Evolutionary conservation across 257 asterid genomes (phyloP).

Genomic region (Craterostigma plantagineum): DNA sequence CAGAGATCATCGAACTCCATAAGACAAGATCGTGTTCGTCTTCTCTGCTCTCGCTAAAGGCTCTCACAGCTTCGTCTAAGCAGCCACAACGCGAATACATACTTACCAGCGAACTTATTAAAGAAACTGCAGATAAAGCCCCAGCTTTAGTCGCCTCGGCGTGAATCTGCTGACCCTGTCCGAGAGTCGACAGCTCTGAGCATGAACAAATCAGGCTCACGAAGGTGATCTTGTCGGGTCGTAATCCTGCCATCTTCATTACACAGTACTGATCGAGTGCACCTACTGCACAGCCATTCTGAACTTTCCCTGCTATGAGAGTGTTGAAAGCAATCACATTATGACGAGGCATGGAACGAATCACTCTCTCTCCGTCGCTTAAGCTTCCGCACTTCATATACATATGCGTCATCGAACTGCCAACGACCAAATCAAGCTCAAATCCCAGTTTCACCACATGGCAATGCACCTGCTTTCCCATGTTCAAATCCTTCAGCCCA

Average conservation of each 20-base stretch:
- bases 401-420: conserved; percentile 67
- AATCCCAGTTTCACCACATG: conserved; percentile 34
- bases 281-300: conserved; percentile 45
- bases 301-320: conserved; percentile 67
- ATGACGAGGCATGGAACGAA: conserved; percentile 34
- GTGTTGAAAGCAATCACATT: conserved; percentile 50
- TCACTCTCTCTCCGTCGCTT: conserved; percentile 48
- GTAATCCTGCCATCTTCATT: conserved; percentile 40
- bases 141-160: conserved; percentile 64
- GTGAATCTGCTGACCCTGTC: conserved; percentile 87
- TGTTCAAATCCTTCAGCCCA: conserved; percentile 53
- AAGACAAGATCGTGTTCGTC: conserved; percentile 39
- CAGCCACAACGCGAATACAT: conserved; percentile 89
- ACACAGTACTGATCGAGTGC: conserved; percentile 43
- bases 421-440: conserved; percentile 40
- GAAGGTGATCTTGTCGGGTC: conserved; percentile 67
- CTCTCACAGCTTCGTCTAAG: conserved; percentile 51
- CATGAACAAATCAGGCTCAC: conserved; percentile 66
- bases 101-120: conserved; percentile 57
- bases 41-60: conserved; percentile 32
- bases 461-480: conserved; percentile 57
- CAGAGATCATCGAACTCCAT: conserved; percentile 78
- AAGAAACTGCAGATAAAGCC: conserved; percentile 30
- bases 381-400: conserved; percentile 61
- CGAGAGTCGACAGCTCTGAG: conserved; percentile 63